A percentile compares a stretch with the other conserved stretches of the same genome.
Evolutionary conservation across 2,329 filamentous ascomycete species (phyloP).

Genomic region (Aurifilum marmelostoma): DNA sequence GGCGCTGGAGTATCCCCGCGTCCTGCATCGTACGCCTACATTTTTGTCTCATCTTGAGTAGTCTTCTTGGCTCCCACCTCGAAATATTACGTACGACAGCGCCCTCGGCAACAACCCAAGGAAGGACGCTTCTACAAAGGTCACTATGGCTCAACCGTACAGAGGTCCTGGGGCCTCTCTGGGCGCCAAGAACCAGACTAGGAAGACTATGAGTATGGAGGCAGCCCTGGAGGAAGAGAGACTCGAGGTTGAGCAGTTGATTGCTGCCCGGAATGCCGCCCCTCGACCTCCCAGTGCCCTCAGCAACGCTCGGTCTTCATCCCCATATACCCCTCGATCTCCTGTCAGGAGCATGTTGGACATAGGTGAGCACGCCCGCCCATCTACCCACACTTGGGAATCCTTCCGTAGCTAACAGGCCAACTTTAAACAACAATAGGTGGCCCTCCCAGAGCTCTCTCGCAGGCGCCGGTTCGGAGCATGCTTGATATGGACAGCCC

Average conservation of each 20-base stretch:
- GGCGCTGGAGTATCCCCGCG: neutral
- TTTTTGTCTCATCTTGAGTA: neutral
- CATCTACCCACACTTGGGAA: conserved; percentile 32
- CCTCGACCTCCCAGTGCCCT: conserved; percentile 38
- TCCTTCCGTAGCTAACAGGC: conserved; percentile 30
- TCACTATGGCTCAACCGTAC: conserved; percentile 34
- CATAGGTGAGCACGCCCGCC: conserved; percentile 55
- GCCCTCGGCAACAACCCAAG: neutral
- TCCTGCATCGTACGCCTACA: neutral
- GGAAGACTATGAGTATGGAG: conserved; percentile 71
- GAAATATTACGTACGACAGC: neutral
- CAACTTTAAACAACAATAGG: conserved; percentile 34
- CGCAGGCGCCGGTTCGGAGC: conserved; percentile 58
- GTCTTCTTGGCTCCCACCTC: neutral
- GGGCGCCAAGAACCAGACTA: conserved; percentile 29
- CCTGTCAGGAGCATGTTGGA: conserved; percentile 72
- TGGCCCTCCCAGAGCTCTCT: neutral
- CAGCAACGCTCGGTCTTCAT: conserved; percentile 48
- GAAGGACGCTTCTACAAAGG: neutral
- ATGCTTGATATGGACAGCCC: conserved; percentile 64
- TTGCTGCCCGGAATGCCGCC: conserved; percentile 54
- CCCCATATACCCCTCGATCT: conserved; percentile 63
- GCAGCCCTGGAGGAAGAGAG: conserved; percentile 78
- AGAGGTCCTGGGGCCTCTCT: conserved; percentile 10
- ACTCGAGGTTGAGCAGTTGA: conserved; percentile 69